Percentiles rank a stretch among this genome's conserved stretches.
Evolutionary conservation across 768 basidiomycete genomes (phyloP).

Genomic region (Mycena crocata): DNA sequence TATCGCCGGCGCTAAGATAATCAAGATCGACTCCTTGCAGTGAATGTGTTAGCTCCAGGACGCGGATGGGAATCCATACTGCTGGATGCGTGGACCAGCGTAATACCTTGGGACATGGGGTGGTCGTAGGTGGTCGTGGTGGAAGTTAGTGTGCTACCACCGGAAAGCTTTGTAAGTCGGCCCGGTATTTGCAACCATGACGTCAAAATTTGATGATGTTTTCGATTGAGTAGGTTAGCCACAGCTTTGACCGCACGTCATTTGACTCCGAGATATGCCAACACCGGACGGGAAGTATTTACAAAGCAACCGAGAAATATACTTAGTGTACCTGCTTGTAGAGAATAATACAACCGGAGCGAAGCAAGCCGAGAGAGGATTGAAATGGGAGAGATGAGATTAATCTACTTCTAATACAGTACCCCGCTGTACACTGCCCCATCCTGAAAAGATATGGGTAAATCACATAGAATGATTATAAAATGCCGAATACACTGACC

Average conservation of each 20-base stretch:
- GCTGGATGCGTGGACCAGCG: constrained; percentile 20
- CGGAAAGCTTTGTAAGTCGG: background rate
- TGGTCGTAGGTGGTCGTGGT: constrained; percentile 18
- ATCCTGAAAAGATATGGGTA: constrained; percentile 47
- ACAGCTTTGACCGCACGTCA: constrained; percentile 1
- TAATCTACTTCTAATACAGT: constrained; percentile 86
- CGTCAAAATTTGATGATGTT: background rate
- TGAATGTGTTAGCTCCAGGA: constrained; percentile 7
- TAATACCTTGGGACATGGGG: constrained; percentile 34
- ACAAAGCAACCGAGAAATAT: too few species aligned
- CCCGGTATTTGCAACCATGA: background rate
- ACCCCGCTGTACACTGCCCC: constrained; percentile 88
- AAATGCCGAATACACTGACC: constrained; percentile 62
- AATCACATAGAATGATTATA: background rate
- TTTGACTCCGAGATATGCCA: background rate
- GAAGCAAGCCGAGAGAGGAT: too few species aligned
- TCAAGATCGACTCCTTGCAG: constrained; percentile 28
- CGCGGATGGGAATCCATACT: constrained; percentile 8
- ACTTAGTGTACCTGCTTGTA: too few species aligned
- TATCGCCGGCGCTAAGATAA: background rate
- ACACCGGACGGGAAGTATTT: background rate
- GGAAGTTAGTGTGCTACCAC: background rate
- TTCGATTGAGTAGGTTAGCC: background rate
- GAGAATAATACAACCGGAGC: too few species aligned
- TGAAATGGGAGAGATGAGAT: too few species aligned